These are phyloP conservation scores for Cardiospermum halicacabum DNA, from an alignment of 345 rosid genomes.

Conservation along the genomic window DNA sequence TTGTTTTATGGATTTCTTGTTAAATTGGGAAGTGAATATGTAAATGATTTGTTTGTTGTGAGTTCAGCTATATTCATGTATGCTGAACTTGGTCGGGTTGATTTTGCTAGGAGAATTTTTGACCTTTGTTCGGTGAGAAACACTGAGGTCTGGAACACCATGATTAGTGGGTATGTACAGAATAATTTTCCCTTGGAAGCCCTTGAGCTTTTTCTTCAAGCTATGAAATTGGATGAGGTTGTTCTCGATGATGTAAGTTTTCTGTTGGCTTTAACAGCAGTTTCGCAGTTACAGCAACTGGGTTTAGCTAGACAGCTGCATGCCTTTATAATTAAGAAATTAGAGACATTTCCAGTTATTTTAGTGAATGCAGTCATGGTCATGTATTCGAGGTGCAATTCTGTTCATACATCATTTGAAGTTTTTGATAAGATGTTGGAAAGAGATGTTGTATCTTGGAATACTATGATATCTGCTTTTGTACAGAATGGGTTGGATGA, in stretches of 20 bases:
- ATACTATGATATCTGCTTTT: constrained; percentile 77
- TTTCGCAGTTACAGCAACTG: constrained; percentile 63
- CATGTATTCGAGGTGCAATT: constrained; percentile 79
- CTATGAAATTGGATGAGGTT: constrained; percentile 38
- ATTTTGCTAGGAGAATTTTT: constrained; percentile 59
- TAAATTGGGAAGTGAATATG: constrained; percentile 56
- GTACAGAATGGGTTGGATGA: constrained; percentile 77
- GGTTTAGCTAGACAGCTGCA: constrained; percentile 61
- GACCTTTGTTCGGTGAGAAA: constrained; percentile 51
- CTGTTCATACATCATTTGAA: constrained; percentile 53
- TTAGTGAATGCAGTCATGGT: constrained; percentile 58
- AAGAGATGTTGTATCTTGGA: constrained; percentile 84
- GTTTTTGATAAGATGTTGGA: constrained; percentile 61
- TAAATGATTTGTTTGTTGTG: constrained; percentile 59
- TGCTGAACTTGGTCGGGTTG: constrained; percentile 65
- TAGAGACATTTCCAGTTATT: constrained; percentile 37
- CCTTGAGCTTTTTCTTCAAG: constrained; percentile 55
- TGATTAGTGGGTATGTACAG: constrained; percentile 69
- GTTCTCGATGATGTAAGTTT: constrained; percentile 62
- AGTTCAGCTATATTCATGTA: constrained; percentile 66
- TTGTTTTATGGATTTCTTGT: constrained; percentile 60
- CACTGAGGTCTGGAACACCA: constrained; percentile 82
- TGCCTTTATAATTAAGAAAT: constrained; percentile 57
- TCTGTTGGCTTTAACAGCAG: constrained; percentile 55
- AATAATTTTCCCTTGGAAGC: constrained; percentile 41